Conservation (phyloP, 2,329 filamentous ascomycete genomes). For the Aspergillus sp. region DNA sequence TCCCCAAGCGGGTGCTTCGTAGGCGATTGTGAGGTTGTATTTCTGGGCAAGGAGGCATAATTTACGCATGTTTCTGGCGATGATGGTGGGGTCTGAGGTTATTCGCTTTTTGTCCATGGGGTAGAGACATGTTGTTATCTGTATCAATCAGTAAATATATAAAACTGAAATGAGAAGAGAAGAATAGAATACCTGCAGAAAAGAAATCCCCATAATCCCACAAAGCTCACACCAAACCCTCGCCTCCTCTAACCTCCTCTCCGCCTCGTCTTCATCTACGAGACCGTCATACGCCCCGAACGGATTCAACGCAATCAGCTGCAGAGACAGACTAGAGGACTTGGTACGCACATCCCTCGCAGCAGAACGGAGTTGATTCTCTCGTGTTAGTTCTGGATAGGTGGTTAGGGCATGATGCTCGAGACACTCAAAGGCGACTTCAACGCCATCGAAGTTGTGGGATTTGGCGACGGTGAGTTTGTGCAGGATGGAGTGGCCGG, state of each 20-base stretch:
- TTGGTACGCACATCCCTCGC: conserved; percentile 12
- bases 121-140: conserved; percentile 6
- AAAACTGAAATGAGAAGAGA: too few species aligned
- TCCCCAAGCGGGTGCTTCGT: conserved; percentile 69
- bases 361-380: conserved; percentile 14
- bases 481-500: conserved; percentile 9
- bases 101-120: conserved; percentile 1
- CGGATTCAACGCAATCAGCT: conserved; percentile 9
- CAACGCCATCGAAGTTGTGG: conserved; percentile 22
- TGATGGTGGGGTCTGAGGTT: conserved; percentile 1
- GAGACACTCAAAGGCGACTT: conserved; percentile 24
- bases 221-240: conserved; percentile 12
- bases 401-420: conserved; percentile 14
- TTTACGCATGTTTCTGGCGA: conserved; percentile 12
- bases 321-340: conserved; percentile 3
- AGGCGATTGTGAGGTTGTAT: conserved; percentile 47
- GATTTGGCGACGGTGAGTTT: conserved; percentile 11
- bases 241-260: conserved; percentile 7
- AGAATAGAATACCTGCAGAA: too few species aligned
- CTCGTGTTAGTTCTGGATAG: conserved; percentile 14
- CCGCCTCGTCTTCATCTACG: conserved; percentile 1
- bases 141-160: background rate
- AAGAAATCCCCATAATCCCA: conserved; percentile 7
- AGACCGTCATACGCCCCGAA: conserved; percentile 10
- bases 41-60: conserved; percentile 11